phyloP scores from a whole-genome alignment of 2,329 filamentous ascomycete species.

The Thermoascus crustaceus region DNA sequence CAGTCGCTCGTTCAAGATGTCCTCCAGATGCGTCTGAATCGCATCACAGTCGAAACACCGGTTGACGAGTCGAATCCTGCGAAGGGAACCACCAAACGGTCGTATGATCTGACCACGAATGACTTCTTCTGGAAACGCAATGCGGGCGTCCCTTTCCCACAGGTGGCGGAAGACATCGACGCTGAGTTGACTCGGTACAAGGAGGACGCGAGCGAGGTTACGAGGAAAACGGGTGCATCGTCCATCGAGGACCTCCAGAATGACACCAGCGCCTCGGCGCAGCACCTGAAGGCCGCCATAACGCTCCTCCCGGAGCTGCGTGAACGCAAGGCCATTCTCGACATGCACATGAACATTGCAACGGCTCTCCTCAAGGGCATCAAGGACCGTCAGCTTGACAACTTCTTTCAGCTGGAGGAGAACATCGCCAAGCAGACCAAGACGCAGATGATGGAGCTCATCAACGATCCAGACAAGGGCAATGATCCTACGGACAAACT shows the following conservation, averaged over 20 bases:
- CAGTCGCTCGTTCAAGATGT: conserved; percentile 79
- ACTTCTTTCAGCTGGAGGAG: conserved; percentile 93
- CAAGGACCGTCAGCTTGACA: conserved; percentile 89
- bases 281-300: conserved; percentile 92
- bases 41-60: conserved; percentile 83
- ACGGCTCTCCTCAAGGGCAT: conserved; percentile 73
- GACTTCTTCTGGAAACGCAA: conserved; percentile 98
- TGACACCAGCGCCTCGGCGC: conserved; percentile 79
- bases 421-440: conserved; percentile 87
- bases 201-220: conserved; percentile 88
- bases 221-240: conserved; percentile 86
- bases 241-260: conserved; percentile 89
- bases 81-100: conserved; percentile 72
- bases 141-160: conserved; percentile 80
- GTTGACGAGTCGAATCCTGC: conserved; percentile 67
- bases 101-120: conserved; percentile 79
- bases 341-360: conserved; percentile 99
- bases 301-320: conserved; percentile 83
- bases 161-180: conserved; percentile 94
- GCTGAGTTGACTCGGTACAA: conserved; percentile 89
- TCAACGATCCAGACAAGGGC: conserved; percentile 75
- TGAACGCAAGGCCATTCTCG: conserved; percentile 83
- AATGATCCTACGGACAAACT: conserved; percentile 82
- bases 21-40: conserved; percentile 73
- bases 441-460: conserved; percentile 74